These are phyloP conservation scores for Cupressus sempervirens DNA, from an alignment of 75 land plant species.

Conservation along the genomic window DNA sequence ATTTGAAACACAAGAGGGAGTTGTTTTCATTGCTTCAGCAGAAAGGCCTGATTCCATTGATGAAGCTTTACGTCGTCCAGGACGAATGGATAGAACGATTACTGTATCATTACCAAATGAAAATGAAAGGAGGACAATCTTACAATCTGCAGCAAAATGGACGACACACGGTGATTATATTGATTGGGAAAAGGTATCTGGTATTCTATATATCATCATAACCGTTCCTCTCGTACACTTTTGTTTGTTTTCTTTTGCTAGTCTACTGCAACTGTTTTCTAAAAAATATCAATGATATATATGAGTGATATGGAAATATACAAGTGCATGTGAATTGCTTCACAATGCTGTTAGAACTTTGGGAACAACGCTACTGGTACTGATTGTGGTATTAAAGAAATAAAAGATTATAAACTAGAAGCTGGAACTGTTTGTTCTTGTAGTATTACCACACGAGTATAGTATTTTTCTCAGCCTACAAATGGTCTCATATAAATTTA, in stretches of 20 bases:
- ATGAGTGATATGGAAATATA: background rate
- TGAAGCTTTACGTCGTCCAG: slow-evolving; percentile 87
- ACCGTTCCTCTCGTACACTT: background rate
- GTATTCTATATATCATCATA: background rate
- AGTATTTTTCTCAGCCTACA: background rate
- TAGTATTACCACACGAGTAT: background rate
- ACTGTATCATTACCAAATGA: slow-evolving; percentile 71
- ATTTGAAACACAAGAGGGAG: slow-evolving; percentile 99
- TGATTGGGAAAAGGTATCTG: slow-evolving; percentile 83
- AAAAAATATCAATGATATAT: background rate
- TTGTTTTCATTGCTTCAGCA: slow-evolving; percentile 88
- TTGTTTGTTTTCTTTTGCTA: background rate
- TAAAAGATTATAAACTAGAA: background rate
- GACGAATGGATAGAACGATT: slow-evolving; percentile 95
- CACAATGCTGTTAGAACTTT: background rate
- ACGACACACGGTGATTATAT: slow-evolving; percentile 74
- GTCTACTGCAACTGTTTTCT: background rate
- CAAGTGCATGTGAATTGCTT: background rate
- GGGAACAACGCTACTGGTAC: background rate
- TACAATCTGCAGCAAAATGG: slow-evolving; percentile 56
- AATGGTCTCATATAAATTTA: background rate
- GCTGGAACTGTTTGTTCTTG: background rate
- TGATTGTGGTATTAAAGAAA: background rate
- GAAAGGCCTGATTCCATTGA: slow-evolving; percentile 74
- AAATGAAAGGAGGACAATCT: slow-evolving; percentile 76